These are phyloP conservation scores for Massospora cicadina DNA, from an alignment of 371 early-diverging fungal genomes.

Conservation along the genomic window DNA sequence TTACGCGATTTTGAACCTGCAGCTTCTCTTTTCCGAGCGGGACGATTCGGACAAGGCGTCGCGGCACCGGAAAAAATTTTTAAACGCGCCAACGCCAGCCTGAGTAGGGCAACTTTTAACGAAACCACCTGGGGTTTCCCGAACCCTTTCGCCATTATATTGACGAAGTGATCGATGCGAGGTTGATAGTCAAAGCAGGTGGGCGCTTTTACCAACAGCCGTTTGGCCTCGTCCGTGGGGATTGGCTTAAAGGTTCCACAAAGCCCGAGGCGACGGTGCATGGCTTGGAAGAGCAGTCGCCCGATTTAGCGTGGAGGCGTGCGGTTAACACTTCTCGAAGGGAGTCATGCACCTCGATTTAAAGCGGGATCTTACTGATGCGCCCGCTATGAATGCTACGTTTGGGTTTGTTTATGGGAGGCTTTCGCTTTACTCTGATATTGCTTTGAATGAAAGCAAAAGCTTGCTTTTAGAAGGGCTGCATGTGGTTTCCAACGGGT, in stretches of 20 bases:
- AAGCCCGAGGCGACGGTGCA: neutral
- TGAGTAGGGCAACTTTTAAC: conserved; percentile 2
- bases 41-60: neutral
- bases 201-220: neutral
- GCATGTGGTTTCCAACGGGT: neutral
- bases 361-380: neutral
- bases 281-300: neutral
- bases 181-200: neutral
- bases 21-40: neutral
- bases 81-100: neutral
- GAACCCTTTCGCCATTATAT: neutral
- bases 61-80: neutral
- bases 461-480: conserved; percentile 9
- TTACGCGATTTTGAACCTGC: neutral
- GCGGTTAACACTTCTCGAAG: neutral
- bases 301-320: neutral
- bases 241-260: conserved; percentile 1
- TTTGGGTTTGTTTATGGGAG: conserved; percentile 3
- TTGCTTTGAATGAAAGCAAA: neutral
- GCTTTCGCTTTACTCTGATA: neutral
- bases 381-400: neutral
- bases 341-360: neutral
- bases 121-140: neutral
- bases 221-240: neutral
- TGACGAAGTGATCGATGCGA: neutral